Conservation (phyloP, 441 rosid species). For the Raphanus hybrid region DNA sequence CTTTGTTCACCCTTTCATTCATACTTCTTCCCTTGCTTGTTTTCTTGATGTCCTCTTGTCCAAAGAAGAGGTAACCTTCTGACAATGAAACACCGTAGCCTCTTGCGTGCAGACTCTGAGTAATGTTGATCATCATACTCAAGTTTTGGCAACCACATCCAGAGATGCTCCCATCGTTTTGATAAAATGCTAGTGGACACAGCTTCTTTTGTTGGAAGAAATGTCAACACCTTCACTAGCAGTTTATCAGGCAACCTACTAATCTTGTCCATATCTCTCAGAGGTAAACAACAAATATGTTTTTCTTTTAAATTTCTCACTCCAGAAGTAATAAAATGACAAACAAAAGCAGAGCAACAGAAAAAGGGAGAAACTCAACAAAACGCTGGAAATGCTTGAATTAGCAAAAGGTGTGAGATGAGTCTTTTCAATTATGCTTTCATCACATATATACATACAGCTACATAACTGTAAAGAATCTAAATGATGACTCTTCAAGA, state of each 20-base stretch:
- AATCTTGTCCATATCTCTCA: constrained; percentile 18
- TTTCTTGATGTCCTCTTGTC: too few species aligned
- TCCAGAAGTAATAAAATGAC: neutral
- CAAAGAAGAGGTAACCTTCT: neutral
- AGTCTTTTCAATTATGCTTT: neutral
- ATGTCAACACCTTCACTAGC: neutral
- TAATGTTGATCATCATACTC: neutral
- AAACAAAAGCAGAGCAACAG: neutral
- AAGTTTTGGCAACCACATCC: constrained; percentile 25
- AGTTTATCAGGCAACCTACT: constrained; percentile 16
- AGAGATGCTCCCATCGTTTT: constrained; percentile 22
- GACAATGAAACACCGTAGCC: constrained; percentile 7
- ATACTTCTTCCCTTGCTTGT: too few species aligned
- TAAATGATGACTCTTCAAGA: constrained; percentile 7
- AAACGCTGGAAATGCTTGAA: neutral
- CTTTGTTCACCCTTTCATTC: too few species aligned
- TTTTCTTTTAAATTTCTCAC: neutral
- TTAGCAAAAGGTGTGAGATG: constrained; percentile 10
- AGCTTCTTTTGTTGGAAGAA: constrained; percentile 18
- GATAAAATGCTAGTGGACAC: neutral
- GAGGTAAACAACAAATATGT: neutral
- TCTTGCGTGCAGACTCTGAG: neutral
- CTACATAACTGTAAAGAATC: neutral
- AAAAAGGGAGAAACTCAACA: neutral
- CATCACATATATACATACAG: constrained; percentile 5